phyloP scores from a whole-genome alignment of 495 filamentous ascomycete genomes.

The Mytilinidion resinicola region DNA sequence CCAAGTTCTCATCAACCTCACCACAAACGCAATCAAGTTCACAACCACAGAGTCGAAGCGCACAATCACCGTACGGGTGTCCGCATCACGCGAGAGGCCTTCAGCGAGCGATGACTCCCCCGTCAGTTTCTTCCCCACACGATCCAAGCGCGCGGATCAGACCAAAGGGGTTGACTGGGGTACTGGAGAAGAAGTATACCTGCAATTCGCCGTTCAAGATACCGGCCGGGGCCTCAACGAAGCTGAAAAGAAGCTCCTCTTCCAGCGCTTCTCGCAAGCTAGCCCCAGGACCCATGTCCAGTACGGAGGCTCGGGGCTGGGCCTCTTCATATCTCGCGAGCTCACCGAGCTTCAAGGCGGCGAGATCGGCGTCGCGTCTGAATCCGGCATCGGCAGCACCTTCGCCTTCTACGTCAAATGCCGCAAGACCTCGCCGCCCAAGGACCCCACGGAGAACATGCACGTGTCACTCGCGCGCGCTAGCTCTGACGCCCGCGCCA shows the following conservation, averaged over 20 bases:
- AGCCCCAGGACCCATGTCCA: constrained; percentile 70
- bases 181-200: constrained; percentile 56
- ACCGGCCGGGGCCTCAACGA: constrained; percentile 70
- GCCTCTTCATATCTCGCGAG: constrained; percentile 72
- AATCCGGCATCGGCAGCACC: constrained; percentile 66
- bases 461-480: constrained; percentile 10
- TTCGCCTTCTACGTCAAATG: constrained; percentile 80
- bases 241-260: constrained; percentile 66
- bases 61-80: constrained; percentile 63
- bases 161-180: constrained; percentile 60
- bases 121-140: constrained; percentile 35
- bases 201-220: constrained; percentile 70
- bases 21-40: constrained; percentile 45
- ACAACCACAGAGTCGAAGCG: constrained; percentile 43
- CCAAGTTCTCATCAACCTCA: constrained; percentile 57
- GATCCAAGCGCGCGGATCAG: constrained; percentile 39
- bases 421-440: constrained; percentile 38
- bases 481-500: constrained; percentile 17
- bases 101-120: constrained; percentile 39
- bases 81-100: constrained; percentile 54
- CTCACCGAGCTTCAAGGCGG: constrained; percentile 78
- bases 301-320: constrained; percentile 78
- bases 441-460: constrained; percentile 15
- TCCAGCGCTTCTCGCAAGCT: constrained; percentile 76
- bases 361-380: constrained; percentile 71